Base-by-base conservation (phyloP, 495 filamentous ascomycete genomes). In the Penicillium bovifimosum region DNA sequence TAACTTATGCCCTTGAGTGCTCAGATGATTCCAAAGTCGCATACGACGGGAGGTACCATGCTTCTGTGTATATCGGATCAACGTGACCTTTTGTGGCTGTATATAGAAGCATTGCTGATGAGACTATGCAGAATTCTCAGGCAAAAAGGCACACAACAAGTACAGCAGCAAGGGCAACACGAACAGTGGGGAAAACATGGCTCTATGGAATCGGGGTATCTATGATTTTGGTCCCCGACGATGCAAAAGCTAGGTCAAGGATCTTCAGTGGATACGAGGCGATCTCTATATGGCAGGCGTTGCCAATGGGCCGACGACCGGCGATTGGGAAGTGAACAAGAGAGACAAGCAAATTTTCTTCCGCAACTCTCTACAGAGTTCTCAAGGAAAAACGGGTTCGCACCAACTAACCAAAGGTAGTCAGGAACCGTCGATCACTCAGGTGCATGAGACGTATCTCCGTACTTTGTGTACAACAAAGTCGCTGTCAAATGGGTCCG, bases 381-480 rank as follows among this genome's bases (percentile, higher is more conserved):
- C 9, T 6, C 29, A 7, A 31, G 6, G 1, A 2, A 9, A 24
- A 17, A 8, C 4, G 11, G 20, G 20, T 4, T 24, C 20, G 38
- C 9, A 9, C 14, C 17, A n/a, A 33, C 6, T 13, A 5, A 33
- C 13, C 8, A 6, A 6, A 27, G 42, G 42, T 4, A 41, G 47
- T 13, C 18, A 35, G 14, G 6, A 5, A n/a, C 13, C n/a, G 32
- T 47, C 32, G 45, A 38, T 47, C 45, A 18, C 18, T 5, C 0
- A n/a, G 36, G 9, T 26, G 18, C 48, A 42, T 50, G 28, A 41
- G 48, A 50, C 17, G 13, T 50, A 20, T n/a, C n/a, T n/a, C n/a
- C n/a, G n/a, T 50, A 34, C 5, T 11, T n/a, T 29, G 14, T 20
- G 16, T 10, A 48, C 13, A 14, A 13, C 47, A 50, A 50, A 50